Evolutionary conservation across 2,329 filamentous ascomycete species (phyloP).

Genomic region (Paecilomyces sp.): DNA sequence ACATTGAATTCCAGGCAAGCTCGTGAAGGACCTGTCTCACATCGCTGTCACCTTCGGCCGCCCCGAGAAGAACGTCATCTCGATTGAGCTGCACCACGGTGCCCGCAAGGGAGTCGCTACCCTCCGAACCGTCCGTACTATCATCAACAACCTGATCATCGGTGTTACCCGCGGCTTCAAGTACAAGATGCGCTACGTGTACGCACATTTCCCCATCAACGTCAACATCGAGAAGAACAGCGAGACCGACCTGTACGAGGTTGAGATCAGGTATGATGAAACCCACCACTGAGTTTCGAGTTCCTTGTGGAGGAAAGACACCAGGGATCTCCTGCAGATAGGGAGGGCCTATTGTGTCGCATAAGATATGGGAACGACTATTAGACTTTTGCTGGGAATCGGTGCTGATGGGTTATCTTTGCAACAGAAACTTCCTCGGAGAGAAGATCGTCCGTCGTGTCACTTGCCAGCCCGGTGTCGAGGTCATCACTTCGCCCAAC

Average conservation of each 20-base stretch:
- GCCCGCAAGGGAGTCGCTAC: slow-evolving; percentile 95
- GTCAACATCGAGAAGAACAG: slow-evolving; percentile 96
- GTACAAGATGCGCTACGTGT: slow-evolving; percentile 99
- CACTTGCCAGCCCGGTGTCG: slow-evolving; percentile 80
- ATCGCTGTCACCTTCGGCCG: slow-evolving; percentile 91
- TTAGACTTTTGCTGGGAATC: not conserved
- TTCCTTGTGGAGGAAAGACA: not conserved
- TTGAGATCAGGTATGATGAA: slow-evolving; percentile 85
- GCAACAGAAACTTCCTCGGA: slow-evolving; percentile 85
- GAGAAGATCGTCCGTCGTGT: slow-evolving; percentile 98
- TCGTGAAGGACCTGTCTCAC: slow-evolving; percentile 94
- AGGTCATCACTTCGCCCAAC: slow-evolving; percentile 80
- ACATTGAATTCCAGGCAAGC: slow-evolving; percentile 61
- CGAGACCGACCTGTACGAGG: slow-evolving; percentile 79
- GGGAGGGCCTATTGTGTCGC: not conserved
- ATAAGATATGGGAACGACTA: not conserved
- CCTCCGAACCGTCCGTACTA: slow-evolving; percentile 92
- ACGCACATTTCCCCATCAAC: slow-evolving; percentile 99
- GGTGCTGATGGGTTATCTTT: slow-evolving; percentile 23
- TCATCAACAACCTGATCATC: slow-evolving; percentile 98
- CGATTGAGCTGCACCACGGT: slow-evolving; percentile 98
- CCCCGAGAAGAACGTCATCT: slow-evolving; percentile 78
- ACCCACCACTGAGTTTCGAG: not conserved
- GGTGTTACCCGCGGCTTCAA: slow-evolving; percentile 99
- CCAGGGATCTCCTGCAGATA: not conserved